phyloP scores from a whole-genome alignment of 352 stramenopile genomes.

The Elongisporangium senticosum region DNA sequence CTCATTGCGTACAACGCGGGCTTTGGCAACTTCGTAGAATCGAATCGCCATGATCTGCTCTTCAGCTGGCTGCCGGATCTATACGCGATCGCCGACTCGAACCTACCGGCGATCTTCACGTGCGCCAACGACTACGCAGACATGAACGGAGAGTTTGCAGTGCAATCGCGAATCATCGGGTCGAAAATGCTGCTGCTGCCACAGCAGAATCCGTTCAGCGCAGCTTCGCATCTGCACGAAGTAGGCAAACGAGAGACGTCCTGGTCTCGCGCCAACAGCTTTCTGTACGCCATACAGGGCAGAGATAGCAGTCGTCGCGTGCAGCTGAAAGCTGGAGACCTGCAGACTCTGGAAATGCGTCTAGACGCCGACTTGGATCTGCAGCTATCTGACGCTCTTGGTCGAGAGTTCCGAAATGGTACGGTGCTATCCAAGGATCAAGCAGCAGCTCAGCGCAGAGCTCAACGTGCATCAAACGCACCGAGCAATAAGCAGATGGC shows the following conservation, averaged over 20 bases:
- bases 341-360: constrained; percentile 27
- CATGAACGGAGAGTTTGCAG: constrained; percentile 73
- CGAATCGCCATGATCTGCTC: constrained; percentile 35
- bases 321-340: constrained; percentile 16
- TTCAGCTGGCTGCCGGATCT: constrained; percentile 74
- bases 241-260: constrained; percentile 52
- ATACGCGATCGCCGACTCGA: constrained; percentile 40
- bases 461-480: neutral
- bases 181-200: constrained; percentile 57
- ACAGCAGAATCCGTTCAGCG: constrained; percentile 69
- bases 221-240: constrained; percentile 67
- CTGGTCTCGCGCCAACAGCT: constrained; percentile 70
- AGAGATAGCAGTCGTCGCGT: constrained; percentile 22
- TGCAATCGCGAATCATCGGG: constrained; percentile 58
- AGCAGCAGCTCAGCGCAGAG: constrained; percentile 23
- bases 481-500: neutral
- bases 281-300: constrained; percentile 54
- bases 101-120: constrained; percentile 59
- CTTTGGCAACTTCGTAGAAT: constrained; percentile 77
- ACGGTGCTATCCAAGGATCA: constrained; percentile 68
- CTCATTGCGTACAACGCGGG: constrained; percentile 72
- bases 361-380: constrained; percentile 44
- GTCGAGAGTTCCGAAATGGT: constrained; percentile 52
- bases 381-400: constrained; percentile 45
- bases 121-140: constrained; percentile 77